A percentile compares a stretch with the other conserved stretches of the same genome.
phyloP scores from a whole-genome alignment of 805 yeast genomes.

The Teunomyces stri region DNA sequence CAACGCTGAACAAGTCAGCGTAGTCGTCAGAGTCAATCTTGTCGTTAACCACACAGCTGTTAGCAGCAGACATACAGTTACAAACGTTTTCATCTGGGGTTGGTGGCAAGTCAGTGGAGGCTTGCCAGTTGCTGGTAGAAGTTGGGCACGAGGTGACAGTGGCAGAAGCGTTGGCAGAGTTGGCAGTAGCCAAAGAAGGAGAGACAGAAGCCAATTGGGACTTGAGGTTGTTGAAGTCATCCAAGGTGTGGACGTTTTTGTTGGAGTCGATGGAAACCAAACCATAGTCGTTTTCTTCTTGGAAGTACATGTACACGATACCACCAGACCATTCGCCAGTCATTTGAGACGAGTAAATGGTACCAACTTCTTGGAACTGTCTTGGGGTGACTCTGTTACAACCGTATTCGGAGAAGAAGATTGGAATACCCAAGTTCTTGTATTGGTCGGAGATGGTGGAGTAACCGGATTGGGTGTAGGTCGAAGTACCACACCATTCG shows the following conservation, averaged over 20 bases:
- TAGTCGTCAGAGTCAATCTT: slow-evolving; percentile 30
- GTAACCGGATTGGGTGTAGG: slow-evolving; percentile 63
- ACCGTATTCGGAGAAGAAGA: slow-evolving; percentile 82
- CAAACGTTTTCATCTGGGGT: slow-evolving; percentile 40
- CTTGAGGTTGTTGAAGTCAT: slow-evolving; percentile 63
- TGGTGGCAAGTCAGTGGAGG: slow-evolving; percentile 41
- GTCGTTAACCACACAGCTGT: slow-evolving; percentile 33
- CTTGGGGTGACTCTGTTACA: slow-evolving; percentile 72
- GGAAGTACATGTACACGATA: slow-evolving; percentile 81
- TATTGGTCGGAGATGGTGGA: slow-evolving; percentile 62
- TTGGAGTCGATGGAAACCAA: slow-evolving; percentile 53
- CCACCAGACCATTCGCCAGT: slow-evolving; percentile 89
- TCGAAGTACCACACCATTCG: slow-evolving; percentile 79
- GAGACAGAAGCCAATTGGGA: slow-evolving; percentile 52
- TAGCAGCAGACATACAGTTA: slow-evolving; percentile 33
- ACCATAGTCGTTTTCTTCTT: slow-evolving; percentile 75
- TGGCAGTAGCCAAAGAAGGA: slow-evolving; percentile 45
- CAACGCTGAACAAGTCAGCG: slow-evolving; percentile 30
- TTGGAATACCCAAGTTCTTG: slow-evolving; percentile 63
- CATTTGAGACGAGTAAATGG: slow-evolving; percentile 65
- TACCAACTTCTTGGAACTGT: slow-evolving; percentile 66
- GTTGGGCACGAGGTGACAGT: slow-evolving; percentile 38
- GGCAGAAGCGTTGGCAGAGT: slow-evolving; percentile 19
- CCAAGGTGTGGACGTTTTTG: slow-evolving; percentile 54
- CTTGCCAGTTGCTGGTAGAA: slow-evolving; percentile 32